Percentiles rank a stretch among this genome's conserved stretches.
These are phyloP conservation scores for Liriodendron chinense DNA, from an alignment of 164 flowering plant genomes.

Conservation along the genomic window DNA sequence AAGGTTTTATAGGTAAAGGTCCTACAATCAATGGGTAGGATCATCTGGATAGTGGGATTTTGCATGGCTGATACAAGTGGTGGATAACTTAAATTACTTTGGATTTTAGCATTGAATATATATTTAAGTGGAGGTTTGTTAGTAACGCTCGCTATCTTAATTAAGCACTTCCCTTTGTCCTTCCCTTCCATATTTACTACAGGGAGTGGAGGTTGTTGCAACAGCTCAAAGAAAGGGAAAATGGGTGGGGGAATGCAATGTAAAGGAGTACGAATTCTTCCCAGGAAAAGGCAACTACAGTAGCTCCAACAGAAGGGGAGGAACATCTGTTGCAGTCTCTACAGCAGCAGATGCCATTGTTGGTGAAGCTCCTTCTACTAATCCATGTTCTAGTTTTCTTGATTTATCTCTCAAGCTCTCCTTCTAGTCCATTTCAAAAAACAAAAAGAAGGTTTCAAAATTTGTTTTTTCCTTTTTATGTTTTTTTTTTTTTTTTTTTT, in stretches of 20 bases:
- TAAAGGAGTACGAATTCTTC: constrained; percentile 28
- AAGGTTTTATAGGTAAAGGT: no score
- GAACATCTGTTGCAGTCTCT: constrained; percentile 3
- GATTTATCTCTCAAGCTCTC: constrained; percentile 35
- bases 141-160: no score
- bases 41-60: no score
- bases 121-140: no score
- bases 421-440: constrained; percentile 9
- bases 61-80: no score
- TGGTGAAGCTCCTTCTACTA: constrained; percentile 13
- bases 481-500: background rate
- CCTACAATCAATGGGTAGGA: no score
- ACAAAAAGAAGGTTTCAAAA: background rate
- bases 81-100: no score
- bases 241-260: background rate
- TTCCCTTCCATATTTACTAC: background rate
- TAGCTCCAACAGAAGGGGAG: constrained; percentile 5
- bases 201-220: constrained; percentile 15
- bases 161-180: no score
- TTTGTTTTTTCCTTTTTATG: background rate
- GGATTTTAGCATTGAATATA: no score
- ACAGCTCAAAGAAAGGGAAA: constrained; percentile 19
- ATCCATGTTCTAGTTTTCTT: constrained; percentile 9
- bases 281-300: constrained; percentile 8
- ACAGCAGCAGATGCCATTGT: background rate